Conservation (phyloP, 306 rosid genomes). For the Prunus armeniaca region DNA sequence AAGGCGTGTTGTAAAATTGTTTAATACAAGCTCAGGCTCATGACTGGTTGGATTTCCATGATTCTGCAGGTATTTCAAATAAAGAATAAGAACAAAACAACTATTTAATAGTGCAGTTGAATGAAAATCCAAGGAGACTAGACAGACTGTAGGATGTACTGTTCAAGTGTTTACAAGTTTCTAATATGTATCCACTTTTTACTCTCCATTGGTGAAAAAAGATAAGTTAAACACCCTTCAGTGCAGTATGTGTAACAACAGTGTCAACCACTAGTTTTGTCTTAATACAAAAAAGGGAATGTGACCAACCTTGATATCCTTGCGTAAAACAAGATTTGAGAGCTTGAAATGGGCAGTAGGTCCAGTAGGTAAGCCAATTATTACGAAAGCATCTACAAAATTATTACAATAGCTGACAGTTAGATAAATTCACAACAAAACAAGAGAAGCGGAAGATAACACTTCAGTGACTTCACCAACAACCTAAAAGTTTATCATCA, state of each 20-base stretch:
- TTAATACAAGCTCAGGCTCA: slow-evolving; percentile 82
- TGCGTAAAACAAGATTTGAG: slow-evolving; percentile 66
- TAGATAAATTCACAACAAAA: slow-evolving; percentile 2
- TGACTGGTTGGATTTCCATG: slow-evolving; percentile 95
- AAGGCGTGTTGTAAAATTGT: slow-evolving; percentile 71
- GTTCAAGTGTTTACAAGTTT: not conserved
- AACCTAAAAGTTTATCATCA: not conserved
- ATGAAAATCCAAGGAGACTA: not conserved
- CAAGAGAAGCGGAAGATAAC: not conserved
- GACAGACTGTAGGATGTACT: not conserved
- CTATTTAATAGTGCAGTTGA: not conserved
- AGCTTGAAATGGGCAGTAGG: slow-evolving; percentile 97
- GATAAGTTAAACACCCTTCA: not conserved
- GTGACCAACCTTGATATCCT: slow-evolving; percentile 73
- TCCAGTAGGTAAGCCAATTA: slow-evolving; percentile 77
- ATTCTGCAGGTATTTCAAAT: slow-evolving; percentile 47
- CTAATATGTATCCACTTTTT: not conserved
- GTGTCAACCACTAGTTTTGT: not conserved
- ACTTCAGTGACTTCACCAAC: not conserved
- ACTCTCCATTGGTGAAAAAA: not conserved
- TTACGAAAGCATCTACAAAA: slow-evolving; percentile 65
- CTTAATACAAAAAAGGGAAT: not conserved
- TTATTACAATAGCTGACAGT: slow-evolving; percentile 11
- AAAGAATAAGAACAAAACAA: not conserved
- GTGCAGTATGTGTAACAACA: not conserved